Base-by-base conservation (phyloP, 2,329 filamentous ascomycete genomes). In the Fusarium haematococcum region DNA sequence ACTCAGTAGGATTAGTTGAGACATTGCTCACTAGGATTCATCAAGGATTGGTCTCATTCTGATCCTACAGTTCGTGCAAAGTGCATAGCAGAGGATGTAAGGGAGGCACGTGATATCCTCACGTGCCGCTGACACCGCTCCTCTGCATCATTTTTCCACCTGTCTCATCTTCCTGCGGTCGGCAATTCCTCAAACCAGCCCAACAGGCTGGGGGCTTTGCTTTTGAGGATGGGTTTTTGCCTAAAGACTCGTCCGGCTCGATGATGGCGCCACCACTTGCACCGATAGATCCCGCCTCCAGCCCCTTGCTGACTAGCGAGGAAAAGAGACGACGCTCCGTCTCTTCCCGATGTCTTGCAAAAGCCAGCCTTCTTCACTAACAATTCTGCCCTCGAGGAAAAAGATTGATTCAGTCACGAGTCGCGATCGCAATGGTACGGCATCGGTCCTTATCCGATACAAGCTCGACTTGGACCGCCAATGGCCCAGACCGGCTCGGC, bases 341-440 rank as follows among this genome's bases (percentile, higher is more conserved):
- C 61, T 69, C 70, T 68, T 75, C 59, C 73, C 73, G 73, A 74
- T 62, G 63, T 70, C 67, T 65, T 45, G 18, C 35, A 65, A 62
- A 45, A 20, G 16, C 25, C 52, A 67, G 45, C 33, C 43, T 66
- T 63, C n/a, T 50, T 45, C 41, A 32, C 57, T 59, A 23, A 61
- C 52, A 54, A 56, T 41, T 52, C 39, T n/a, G 20, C 35, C 59
- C 20, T 35, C 5, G 10, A 54, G 13, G 23, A 8, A 27, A 33
- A 54, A 50, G 30, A 62, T 33, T 64, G 54, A 48, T 30, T 71
- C 32, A 27, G 37, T 68, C 73, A 71, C 62, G 68, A 63, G 68
- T 50, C 50, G 5, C 16, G 20, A 67, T 39, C 5, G 25, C 37
- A 37, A 39, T 45, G 8, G 33, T n/a, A 63, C 33, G n/a, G 39